Evolutionary conservation across 2,329 filamentous ascomycete genomes (phyloP), one percentile per base, ranked within the genome.

Genomic region (Aspergillus nomiae): DNA sequence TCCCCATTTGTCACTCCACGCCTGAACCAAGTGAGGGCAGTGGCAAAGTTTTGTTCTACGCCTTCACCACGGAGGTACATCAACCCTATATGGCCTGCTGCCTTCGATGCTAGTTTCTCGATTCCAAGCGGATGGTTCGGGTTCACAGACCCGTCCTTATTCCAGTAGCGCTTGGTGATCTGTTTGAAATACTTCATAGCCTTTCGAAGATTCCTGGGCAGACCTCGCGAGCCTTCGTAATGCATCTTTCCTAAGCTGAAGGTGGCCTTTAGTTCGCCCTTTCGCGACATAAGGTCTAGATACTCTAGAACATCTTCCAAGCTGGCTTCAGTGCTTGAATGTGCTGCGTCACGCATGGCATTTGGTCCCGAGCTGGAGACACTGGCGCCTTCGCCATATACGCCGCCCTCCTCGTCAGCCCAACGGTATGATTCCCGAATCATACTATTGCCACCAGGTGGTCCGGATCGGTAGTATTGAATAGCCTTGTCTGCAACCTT

Each of bases 241-340:
- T 96, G 91, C 65, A 96, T 86, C 67, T 92, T 89, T 3, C 92
- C 94, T 0, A 97, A 82, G 65, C 91, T 94, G 71, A 94, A 93
- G 0, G 92, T 94, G 0, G 94, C 92, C 74, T 92, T 93, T 61
- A 92, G 87, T 72, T 97, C 92, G 12, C 94, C 93, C 75, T 96
- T 96, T 64, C 94, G 88, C 7, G 92, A 92, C 84, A 96, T 90
- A 48, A 97, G 84, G 71, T 97, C 92, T 68, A 97, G 83, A 70
- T 97, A 99, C 75, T 99, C 95, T 63, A 99, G 88, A 19, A 98
- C 91, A 76, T 99, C 94, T 70, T 96, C 93, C 63, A 97, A 87
- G 19, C 92, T 91, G 1, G 93, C 92, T 71, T 96, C 90, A 1
- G 90, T 87, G 73, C 95, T 91, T 3, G 92, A 92, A 67, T 90